These are phyloP conservation scores for Colletotrichum nymphaeae DNA, from an alignment of 2,329 filamentous ascomycete genomes.

Conservation along the genomic window DNA sequence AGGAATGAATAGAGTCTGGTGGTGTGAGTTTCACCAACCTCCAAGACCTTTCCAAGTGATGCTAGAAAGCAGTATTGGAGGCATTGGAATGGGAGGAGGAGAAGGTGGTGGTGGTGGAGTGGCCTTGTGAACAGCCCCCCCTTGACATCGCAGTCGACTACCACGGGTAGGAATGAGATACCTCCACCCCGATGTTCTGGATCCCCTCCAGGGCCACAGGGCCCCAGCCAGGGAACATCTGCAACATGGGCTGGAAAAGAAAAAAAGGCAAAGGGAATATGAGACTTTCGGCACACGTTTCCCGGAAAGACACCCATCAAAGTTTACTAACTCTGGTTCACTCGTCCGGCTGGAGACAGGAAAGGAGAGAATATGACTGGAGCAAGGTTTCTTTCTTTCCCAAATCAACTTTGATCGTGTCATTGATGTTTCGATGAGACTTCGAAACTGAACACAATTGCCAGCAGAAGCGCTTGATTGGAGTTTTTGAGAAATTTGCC, in stretches of 20 bases:
- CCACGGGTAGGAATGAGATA: constrained; percentile 7
- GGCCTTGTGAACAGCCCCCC: not conserved
- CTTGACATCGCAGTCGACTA: not conserved
- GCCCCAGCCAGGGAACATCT: not conserved
- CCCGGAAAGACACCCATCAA: not conserved
- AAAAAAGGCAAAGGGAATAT: not conserved
- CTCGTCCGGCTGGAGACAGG: too few species aligned
- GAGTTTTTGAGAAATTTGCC: not conserved
- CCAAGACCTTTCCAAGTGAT: not conserved
- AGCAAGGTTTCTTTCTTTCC: not conserved
- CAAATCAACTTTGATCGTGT: not conserved
- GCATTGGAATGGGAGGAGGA: not conserved
- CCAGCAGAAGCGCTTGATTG: not conserved
- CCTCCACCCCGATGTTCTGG: not conserved
- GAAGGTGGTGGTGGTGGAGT: not conserved
- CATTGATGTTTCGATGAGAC: not conserved
- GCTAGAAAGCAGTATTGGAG: not conserved
- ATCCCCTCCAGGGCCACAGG: not conserved
- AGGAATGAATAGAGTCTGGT: constrained; percentile 14
- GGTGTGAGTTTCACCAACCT: constrained; percentile 16
- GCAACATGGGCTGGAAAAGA: not conserved
- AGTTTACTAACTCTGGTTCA: not conserved
- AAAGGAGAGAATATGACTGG: too few species aligned
- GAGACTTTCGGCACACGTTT: not conserved
- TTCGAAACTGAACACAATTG: not conserved